Conservation (phyloP, 2,329 filamentous ascomycete species). For the Pyricularia sp. region DNA sequence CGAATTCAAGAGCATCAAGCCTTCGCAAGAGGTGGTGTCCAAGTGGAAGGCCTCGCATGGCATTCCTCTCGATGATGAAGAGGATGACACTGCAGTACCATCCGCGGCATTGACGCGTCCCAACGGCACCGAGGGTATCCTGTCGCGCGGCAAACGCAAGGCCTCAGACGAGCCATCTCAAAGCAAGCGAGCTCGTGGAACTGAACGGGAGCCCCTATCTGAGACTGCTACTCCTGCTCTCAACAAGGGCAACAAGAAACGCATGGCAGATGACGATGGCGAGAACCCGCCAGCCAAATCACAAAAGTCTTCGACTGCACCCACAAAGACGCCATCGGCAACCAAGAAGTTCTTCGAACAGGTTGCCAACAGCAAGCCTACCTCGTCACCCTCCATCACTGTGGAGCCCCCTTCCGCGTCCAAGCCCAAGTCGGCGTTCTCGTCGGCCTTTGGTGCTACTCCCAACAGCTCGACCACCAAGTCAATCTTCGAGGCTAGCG, state of each 20-base stretch:
- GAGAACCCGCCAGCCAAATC: conserved; percentile 41
- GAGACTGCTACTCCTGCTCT: conserved; percentile 24
- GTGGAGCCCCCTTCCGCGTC: conserved; percentile 13
- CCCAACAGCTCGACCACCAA: not conserved
- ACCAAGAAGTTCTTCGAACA: conserved; percentile 49
- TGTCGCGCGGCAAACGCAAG: conserved; percentile 39
- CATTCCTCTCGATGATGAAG: conserved; percentile 38
- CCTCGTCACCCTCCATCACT: conserved; percentile 19
- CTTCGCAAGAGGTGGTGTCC: conserved; percentile 46
- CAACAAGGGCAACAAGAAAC: conserved; percentile 42
- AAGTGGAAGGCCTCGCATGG: conserved; percentile 49
- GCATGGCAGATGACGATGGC: conserved; percentile 36
- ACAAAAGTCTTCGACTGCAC: conserved; percentile 28
- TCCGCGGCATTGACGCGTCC: conserved; percentile 13
- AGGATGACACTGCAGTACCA: conserved; percentile 16
- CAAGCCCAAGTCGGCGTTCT: conserved; percentile 22
- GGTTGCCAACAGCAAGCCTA: conserved; percentile 32
- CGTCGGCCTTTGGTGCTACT: conserved; percentile 6
- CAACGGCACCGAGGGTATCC: conserved; percentile 23
- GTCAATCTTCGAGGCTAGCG: conserved; percentile 14
- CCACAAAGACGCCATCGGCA: conserved; percentile 32
- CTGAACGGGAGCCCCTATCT: conserved; percentile 27
- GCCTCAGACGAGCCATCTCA: conserved; percentile 40
- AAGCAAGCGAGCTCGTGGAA: conserved; percentile 39
- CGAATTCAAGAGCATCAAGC: conserved; percentile 53